Base-by-base conservation (phyloP, 495 filamentous ascomycete genomes). In the Annulohypoxylon nitens region DNA sequence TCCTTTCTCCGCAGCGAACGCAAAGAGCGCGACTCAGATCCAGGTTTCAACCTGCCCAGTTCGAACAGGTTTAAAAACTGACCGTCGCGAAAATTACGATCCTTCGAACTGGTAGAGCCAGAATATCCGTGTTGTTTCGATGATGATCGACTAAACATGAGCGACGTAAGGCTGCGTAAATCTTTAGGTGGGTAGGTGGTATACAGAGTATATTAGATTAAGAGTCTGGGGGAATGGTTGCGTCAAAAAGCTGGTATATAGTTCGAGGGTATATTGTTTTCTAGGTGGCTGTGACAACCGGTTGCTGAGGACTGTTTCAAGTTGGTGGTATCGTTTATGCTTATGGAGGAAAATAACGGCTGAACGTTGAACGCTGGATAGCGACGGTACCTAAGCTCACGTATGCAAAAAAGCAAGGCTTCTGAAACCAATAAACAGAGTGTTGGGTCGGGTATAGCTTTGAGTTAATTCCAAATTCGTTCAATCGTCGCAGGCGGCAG, bases 141-240 rank as follows among this genome's bases (percentile, higher is more conserved):
- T 64, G 81, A 81, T 59, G 82, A 85, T 81, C 84, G 82, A 79
- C 76, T 82, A 71, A 86, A 86, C 84, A 86, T 86, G 82, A 83
- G 82, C 54, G 57, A 69, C 69, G 70, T 69, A 65, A 30, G 65
- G 23, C 18, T 50, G 36, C 25, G 63, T 67, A 43, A 67, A 47
- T 64, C 36, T 65, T 36, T 64, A 61, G 39, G 54, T 68, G 58
- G 64, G 26, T 68, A 67, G 55, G 48, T 60, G 8, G 41, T 58
- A 59, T 63, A 59, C 51, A 48, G 51, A 18, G 59, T 20, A 66
- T 34, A 62, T 48, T 48, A 57, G 39, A 30, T 30, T 62, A 12
- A 37, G 51, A 45, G 9, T 63, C 55, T 51, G 39, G 23, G 57
- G 53, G 37, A 18, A 20, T 45, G 62, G 55, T 43, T 70, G 51